A percentile compares a stretch with the other conserved stretches of the same genome.
phyloP scores from a whole-genome alignment of 2,329 filamentous ascomycete genomes.

The Macroventuria anomochaeta region DNA sequence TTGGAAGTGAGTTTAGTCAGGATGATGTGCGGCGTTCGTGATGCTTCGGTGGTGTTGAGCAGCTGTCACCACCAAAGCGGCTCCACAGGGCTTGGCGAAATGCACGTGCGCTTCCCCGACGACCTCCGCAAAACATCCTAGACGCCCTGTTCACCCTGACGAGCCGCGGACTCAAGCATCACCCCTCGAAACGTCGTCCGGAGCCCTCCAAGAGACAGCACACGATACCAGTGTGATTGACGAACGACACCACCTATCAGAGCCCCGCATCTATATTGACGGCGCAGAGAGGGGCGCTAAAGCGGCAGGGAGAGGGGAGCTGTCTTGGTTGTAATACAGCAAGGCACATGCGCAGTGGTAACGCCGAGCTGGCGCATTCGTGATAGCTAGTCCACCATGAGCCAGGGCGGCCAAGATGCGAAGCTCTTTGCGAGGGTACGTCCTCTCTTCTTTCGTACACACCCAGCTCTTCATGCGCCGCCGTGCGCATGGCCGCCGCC shows the following conservation, averaged over 20 bases:
- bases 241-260: constrained; percentile 22
- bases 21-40: neutral
- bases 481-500: constrained; percentile 8
- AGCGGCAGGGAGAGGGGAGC: constrained; percentile 33
- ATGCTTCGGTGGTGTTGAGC: constrained; percentile 1
- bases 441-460: constrained; percentile 35
- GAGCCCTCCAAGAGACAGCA: constrained; percentile 6
- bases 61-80: constrained; percentile 9
- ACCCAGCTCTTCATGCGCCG: neutral
- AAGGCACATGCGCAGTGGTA: constrained; percentile 41
- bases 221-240: neutral
- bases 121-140: constrained; percentile 24
- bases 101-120: constrained; percentile 37
- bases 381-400: constrained; percentile 58
- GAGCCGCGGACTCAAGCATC: constrained; percentile 1
- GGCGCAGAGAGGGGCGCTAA: constrained; percentile 36
- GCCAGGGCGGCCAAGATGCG: constrained; percentile 84
- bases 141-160: constrained; percentile 17
- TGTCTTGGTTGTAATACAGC: constrained; percentile 30
- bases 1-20: too few species aligned
- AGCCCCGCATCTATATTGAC: constrained; percentile 17
- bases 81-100: constrained; percentile 3
- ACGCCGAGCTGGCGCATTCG: constrained; percentile 13
- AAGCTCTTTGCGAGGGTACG: constrained; percentile 98
- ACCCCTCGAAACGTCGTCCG: neutral